phyloP scores from a whole-genome alignment of 148 eudicot species.

The Cornus controversa region DNA sequence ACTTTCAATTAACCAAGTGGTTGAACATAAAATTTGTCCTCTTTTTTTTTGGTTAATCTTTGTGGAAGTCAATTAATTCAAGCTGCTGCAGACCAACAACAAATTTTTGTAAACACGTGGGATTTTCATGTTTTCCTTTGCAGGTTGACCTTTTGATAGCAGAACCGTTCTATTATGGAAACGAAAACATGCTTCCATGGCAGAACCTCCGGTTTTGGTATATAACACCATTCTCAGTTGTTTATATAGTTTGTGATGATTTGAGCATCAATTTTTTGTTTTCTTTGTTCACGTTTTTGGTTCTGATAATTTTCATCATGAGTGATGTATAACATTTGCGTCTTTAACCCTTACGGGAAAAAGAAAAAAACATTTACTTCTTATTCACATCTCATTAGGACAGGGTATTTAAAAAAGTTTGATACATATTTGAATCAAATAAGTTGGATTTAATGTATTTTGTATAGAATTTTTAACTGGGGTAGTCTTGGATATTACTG shows the following conservation, averaged over 20 bases:
- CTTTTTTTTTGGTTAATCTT: background rate
- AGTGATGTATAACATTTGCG: background rate
- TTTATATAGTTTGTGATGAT: background rate
- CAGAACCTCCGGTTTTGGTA: constrained; percentile 90
- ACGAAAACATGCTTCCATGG: constrained; percentile 80
- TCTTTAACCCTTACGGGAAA: background rate
- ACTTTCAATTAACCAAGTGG: background rate
- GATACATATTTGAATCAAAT: too few species aligned
- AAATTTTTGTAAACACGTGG: background rate
- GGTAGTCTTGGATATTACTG: too few species aligned
- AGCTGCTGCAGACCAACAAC: background rate
- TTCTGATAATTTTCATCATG: background rate
- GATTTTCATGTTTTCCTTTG: constrained; percentile 13
- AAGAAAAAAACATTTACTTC: too few species aligned
- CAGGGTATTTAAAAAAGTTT: too few species aligned
- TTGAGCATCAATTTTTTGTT: constrained; percentile 3
- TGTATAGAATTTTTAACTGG: too few species aligned
- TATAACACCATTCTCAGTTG: background rate
- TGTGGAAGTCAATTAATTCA: background rate
- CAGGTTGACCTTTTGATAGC: constrained; percentile 80
- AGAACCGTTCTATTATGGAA: constrained; percentile 86
- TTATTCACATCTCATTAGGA: too few species aligned
- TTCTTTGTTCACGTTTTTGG: background rate
- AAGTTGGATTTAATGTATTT: too few species aligned
- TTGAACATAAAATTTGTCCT: background rate